A percentile compares a stretch with the other conserved stretches of the same genome.
Evolutionary conservation across 73 alveolate species (phyloP).

Genomic region (Symbiodinium natans): DNA sequence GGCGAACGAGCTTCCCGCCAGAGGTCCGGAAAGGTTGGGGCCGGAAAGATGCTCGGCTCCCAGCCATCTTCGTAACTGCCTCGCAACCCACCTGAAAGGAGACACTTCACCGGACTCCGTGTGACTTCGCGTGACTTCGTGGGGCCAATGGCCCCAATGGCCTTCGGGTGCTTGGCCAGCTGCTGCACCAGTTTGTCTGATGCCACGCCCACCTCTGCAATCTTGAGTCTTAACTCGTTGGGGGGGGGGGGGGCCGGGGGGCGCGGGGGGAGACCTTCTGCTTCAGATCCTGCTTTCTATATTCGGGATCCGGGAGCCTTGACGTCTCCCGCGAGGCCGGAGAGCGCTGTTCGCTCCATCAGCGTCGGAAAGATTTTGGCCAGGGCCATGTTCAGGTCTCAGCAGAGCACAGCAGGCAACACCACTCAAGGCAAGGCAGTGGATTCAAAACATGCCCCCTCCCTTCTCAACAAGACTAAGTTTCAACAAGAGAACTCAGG

Average conservation of each 20-base stretch:
- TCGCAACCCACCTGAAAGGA: constrained; percentile 59
- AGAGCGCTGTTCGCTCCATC: constrained; percentile 85
- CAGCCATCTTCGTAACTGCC: constrained; percentile 83
- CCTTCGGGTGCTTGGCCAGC: constrained; percentile 87
- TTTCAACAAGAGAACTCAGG: background rate
- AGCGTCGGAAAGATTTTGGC: constrained; percentile 71
- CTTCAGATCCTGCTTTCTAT: background rate
- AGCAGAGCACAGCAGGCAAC: background rate
- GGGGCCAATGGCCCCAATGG: background rate
- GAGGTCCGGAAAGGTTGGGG: no score
- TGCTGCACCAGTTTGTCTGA: constrained; percentile 91
- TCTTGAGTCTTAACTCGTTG: no score
- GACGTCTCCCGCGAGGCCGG: constrained; percentile 72
- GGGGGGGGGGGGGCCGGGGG: no score
- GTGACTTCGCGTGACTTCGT: background rate
- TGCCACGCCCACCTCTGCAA: constrained; percentile 54
- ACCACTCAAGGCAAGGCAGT: background rate
- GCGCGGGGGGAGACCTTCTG: no score
- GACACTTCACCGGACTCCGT: background rate
- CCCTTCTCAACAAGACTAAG: no score
- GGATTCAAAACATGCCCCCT: no score
- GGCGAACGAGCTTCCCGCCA: no score
- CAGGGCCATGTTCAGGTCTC: constrained; percentile 66
- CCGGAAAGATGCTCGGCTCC: background rate
- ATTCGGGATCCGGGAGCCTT: background rate